These are phyloP conservation scores for Phytophthora cactorum DNA, from an alignment of 352 stramenopile genomes.

Conservation along the genomic window DNA sequence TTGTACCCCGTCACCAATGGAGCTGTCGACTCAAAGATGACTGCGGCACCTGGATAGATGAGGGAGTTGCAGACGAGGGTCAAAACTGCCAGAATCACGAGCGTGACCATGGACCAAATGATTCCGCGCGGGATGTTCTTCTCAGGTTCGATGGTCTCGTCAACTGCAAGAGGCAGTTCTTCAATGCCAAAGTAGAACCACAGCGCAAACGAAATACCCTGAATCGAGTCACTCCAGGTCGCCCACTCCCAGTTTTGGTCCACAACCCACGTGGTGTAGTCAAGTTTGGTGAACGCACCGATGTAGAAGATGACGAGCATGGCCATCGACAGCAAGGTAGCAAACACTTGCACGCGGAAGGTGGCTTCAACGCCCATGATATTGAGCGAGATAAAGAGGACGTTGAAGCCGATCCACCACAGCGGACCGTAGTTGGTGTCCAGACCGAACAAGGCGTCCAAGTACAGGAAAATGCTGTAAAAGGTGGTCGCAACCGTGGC, in stretches of 20 bases:
- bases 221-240: constrained; percentile 48
- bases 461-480: constrained; percentile 64
- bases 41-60: constrained; percentile 52
- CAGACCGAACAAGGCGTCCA: constrained; percentile 59
- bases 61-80: constrained; percentile 68
- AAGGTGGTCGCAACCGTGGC: constrained; percentile 53
- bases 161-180: constrained; percentile 70
- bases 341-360: constrained; percentile 68
- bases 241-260: constrained; percentile 60
- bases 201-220: constrained; percentile 64
- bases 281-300: constrained; percentile 50
- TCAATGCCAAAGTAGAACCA: constrained; percentile 86
- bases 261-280: constrained; percentile 63
- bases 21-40: constrained; percentile 43
- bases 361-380: constrained; percentile 61
- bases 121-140: constrained; percentile 75
- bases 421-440: constrained; percentile 43
- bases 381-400: constrained; percentile 70
- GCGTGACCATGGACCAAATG: constrained; percentile 57
- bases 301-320: constrained; percentile 72
- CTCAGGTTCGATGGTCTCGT: constrained; percentile 74
- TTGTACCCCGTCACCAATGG: constrained; percentile 73
- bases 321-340: constrained; percentile 51
- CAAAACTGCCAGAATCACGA: constrained; percentile 56
- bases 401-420: constrained; percentile 65